Conservation (phyloP, 306 rosid species). For the Trifolium repens region DNA sequence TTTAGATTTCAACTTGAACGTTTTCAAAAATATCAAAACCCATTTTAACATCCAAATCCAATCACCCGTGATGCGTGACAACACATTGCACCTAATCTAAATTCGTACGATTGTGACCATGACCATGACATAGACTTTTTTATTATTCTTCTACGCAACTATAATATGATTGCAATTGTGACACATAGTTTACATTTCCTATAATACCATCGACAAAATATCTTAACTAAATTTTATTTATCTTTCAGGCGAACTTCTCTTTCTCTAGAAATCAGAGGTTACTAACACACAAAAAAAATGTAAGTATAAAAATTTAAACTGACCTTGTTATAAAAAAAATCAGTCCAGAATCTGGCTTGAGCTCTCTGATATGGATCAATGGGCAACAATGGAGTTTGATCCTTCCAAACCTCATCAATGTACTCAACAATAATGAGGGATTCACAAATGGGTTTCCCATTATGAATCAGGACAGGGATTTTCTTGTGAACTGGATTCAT, state of each 20-base stretch:
- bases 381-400: slow-evolving; percentile 38
- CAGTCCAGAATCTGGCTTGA: slow-evolving; percentile 52
- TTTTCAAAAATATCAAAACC: too few species aligned
- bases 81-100: too few species aligned
- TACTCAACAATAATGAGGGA: slow-evolving; percentile 41
- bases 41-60: not conserved
- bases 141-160: not conserved
- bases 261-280: too few species aligned
- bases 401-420: slow-evolving; percentile 54
- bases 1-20: too few species aligned
- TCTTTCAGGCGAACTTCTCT: too few species aligned
- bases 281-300: not conserved
- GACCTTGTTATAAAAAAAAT: slow-evolving; percentile 53
- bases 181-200: not conserved
- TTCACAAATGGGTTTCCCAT: slow-evolving; percentile 40
- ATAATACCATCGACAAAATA: not conserved
- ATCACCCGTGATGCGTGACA: not conserved
- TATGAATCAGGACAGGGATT: slow-evolving; percentile 48
- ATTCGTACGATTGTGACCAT: not conserved
- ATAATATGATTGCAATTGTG: not conserved
- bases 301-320: not conserved
- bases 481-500: slow-evolving; percentile 42
- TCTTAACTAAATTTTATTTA: too few species aligned
- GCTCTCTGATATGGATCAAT: slow-evolving; percentile 44
- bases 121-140: too few species aligned